These are phyloP conservation scores for Suhomyces sp. DNA, from an alignment of 805 yeast species.

Conservation along the genomic window DNA sequence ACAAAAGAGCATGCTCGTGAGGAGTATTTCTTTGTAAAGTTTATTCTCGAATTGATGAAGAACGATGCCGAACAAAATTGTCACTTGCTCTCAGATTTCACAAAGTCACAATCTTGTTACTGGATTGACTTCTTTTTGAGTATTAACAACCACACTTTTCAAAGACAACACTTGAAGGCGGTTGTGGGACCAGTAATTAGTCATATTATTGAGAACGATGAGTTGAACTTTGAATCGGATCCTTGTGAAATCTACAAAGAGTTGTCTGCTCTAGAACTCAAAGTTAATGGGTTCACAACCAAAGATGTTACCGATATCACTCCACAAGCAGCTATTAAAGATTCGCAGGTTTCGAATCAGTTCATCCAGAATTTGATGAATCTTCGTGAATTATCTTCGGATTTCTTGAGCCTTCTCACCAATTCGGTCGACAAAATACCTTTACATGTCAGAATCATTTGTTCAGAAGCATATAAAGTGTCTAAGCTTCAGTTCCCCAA, in stretches of 20 bases:
- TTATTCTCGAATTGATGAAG: conserved; percentile 49
- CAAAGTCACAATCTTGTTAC: conserved; percentile 31
- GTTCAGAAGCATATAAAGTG: conserved; percentile 31
- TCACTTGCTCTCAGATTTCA: conserved; percentile 32
- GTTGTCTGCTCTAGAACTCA: conserved; percentile 37
- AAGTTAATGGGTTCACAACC: conserved; percentile 32
- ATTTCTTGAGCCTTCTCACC: conserved; percentile 53
- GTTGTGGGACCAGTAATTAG: conserved; percentile 38
- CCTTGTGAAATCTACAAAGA: conserved; percentile 57
- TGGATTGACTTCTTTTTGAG: conserved; percentile 47
- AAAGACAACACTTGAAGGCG: conserved; percentile 43
- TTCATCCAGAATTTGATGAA: conserved; percentile 73
- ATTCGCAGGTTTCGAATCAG: conserved; percentile 62
- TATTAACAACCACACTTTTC: conserved; percentile 47
- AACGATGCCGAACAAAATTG: conserved; percentile 34
- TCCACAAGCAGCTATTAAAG: conserved; percentile 74
- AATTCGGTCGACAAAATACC: conserved; percentile 38
- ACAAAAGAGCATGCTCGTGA: conserved; percentile 54
- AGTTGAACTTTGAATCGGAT: conserved; percentile 72
- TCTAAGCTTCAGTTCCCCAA: conserved; percentile 53
- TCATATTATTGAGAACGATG: conserved; percentile 44
- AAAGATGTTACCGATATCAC: conserved; percentile 35
- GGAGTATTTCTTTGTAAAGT: conserved; percentile 60
- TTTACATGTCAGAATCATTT: conserved; percentile 32
- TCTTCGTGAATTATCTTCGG: conserved; percentile 67